Base-by-base conservation (phyloP, 2,329 filamentous ascomycete species). In the Leptographium wingfieldii region DNA sequence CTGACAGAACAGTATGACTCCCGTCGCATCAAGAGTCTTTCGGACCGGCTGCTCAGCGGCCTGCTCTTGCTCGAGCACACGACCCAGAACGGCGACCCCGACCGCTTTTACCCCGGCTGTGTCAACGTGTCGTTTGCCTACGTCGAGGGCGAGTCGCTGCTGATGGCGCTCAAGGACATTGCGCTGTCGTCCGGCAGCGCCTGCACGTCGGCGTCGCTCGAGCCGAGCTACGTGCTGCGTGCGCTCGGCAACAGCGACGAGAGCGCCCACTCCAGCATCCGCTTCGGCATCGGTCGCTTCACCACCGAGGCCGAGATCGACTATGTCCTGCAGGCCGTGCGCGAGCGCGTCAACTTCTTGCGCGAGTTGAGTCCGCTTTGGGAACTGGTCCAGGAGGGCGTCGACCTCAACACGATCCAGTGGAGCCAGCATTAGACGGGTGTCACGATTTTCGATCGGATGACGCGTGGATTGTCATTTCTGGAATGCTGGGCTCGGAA, bases 111-210 rank as follows among this genome's bases (percentile, higher is more conserved):
- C 71, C 91, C 94, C 2, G 94, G 94, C 64, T 99, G 94, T 68
- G 92, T 99, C 63, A 99, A 99, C 72, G 88, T 99, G 12, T 99
- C 94, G 0, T 99, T 99, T 70, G 92, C 94, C 40, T 99, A 99
- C 69, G 91, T 99, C 5, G 94, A 99, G 74, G 94, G 94, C 66
- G 94, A 99, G 74, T 97, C 94, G 2, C 85, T 99, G 1, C 81
- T 99, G 64, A 99, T 99, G 94, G 94, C 94, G 0, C 77, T 99
- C 54, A 99, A 99, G 75, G 94, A 99, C 67, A 96, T 99, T 73
- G 94, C 94, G 0, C 78, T 99, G 43, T 97, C 92, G 7, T 99
- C 94, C 0, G 94, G 94, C 60, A 96, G 91, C 69, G 94, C 94
- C 6, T 99, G 94, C 75, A 99, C 94, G 2, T 97, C 92, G 5